Conservation (phyloP, 2,329 filamentous ascomycete genomes). For the Elsinoe fawcettii region DNA sequence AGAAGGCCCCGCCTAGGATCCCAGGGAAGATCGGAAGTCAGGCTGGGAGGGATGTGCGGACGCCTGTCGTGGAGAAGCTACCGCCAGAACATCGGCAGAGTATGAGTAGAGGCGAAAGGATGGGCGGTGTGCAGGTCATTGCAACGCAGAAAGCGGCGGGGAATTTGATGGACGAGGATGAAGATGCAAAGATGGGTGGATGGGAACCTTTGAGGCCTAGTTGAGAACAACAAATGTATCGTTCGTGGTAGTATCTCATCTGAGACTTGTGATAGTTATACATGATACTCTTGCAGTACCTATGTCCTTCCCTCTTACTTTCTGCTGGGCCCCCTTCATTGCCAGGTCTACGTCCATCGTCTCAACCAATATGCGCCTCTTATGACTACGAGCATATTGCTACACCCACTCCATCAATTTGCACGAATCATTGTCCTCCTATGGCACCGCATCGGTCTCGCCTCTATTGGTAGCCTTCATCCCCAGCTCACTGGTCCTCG, state of each 20-base stretch:
- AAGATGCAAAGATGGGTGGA: slow-evolving; percentile 21
- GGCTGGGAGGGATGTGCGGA: background rate
- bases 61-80: background rate
- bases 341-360: too few relatives aligned
- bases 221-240: background rate
- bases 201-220: slow-evolving; percentile 28
- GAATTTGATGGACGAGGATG: slow-evolving; percentile 26
- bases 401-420: too few relatives aligned
- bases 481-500: too few relatives aligned
- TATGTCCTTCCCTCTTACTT: too few relatives aligned
- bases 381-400: too few relatives aligned
- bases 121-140: slow-evolving; percentile 16
- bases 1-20: background rate
- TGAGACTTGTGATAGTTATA: too few relatives aligned
- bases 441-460: too few relatives aligned
- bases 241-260: background rate
- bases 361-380: too few relatives aligned
- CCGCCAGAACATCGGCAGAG: background rate
- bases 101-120: slow-evolving; percentile 10
- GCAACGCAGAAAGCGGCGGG: slow-evolving; percentile 22
- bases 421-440: too few relatives aligned
- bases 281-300: too few relatives aligned
- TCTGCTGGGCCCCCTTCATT: too few relatives aligned
- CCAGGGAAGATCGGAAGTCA: background rate
- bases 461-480: too few relatives aligned